Conservation (phyloP, 225 moss, liverwort and hornwort species). For the Bryum argenteum region DNA sequence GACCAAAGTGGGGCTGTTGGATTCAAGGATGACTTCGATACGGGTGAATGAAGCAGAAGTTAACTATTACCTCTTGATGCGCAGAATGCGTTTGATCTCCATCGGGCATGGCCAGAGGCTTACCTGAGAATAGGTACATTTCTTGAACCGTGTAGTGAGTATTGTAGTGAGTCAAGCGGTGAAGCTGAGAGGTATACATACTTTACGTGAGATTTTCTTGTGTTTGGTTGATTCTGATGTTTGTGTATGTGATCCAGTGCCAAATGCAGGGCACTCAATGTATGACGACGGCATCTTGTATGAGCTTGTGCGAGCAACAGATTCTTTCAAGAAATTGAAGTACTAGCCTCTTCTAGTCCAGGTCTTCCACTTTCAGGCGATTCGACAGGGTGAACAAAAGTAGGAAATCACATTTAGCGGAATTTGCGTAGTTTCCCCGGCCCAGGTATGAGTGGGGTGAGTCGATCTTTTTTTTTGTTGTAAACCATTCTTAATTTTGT, state of each 20-base stretch:
- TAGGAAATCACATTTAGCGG: background rate
- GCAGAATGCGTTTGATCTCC: slow-evolving; percentile 75
- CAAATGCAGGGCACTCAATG: slow-evolving; percentile 88
- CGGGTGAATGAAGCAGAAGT: slow-evolving; percentile 1
- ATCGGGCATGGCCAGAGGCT: slow-evolving; percentile 80
- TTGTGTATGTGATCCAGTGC: slow-evolving; percentile 45
- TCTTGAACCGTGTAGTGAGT: slow-evolving; percentile 15
- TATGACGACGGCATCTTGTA: slow-evolving; percentile 68
- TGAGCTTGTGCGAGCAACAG: slow-evolving; percentile 73
- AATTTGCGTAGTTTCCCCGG: background rate
- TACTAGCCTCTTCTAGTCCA: slow-evolving; percentile 32
- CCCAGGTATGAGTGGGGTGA: slow-evolving; percentile 1
- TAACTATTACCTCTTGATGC: slow-evolving; percentile 2
- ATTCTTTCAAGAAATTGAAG: slow-evolving; percentile 54
- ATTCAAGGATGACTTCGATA: background rate
- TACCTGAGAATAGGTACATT: slow-evolving; percentile 65
- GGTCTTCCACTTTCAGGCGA: slow-evolving; percentile 14
- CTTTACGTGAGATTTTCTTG: background rate
- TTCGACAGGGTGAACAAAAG: slow-evolving; percentile 4
- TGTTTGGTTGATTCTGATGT: slow-evolving; percentile 26
- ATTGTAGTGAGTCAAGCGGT: background rate
- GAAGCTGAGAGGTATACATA: background rate
- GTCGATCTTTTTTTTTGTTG: slow-evolving; percentile 10
- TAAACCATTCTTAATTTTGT: background rate
- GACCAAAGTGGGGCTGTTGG: no score